Base-by-base conservation (phyloP, 2,329 filamentous ascomycete genomes). In the Emmonsiellopsis sp. region DNA sequence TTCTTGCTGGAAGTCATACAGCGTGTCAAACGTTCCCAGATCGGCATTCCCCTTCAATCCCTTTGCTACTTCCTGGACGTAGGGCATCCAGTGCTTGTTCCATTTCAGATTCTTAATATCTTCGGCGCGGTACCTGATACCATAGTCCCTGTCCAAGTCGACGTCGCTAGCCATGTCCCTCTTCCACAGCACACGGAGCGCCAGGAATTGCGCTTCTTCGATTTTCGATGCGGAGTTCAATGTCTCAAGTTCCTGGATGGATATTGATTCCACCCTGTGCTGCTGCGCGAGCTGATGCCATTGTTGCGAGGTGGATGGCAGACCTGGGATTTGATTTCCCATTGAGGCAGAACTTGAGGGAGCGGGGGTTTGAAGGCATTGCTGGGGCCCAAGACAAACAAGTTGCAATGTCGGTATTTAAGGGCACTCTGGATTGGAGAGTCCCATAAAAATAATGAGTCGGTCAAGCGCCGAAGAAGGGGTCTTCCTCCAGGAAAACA, bases 171-270 rank as follows among this genome's bases (percentile, higher is more conserved):
- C 6, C 32, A 11, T 4, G 17, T 21, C 11, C 13, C 2, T 37
- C 6, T 43, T 42, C 53, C 56, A 57, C 1, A 55, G 21, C 10
- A 48, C 49, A n/a, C 51, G 53, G 5, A 57, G 49, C 5, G 51
- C 36, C 14, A 57, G 49, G 27, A 51, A 57, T 27, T 57, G 56
- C 3, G 11, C 17, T 8, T 42, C 6, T 13, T 49, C 34, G 13
- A 55, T 55, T 40, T 55, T 57, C 3, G 56, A 57, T n/a, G 50
- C 56, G 1, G 56, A 57, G 3, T 53, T 42, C 3, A 52, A 6
- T 17, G 1, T 34, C 6, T 34, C 21, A 32, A 51, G 17, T 11
- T 42, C 32, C 7, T 51, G 49, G 11, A 51, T 51, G 13, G 32
- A 8, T 5, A 13, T 48, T 36, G 32, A 36, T 13, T 48, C 9